phyloP scores from a whole-genome alignment of 2,329 filamentous ascomycete genomes.

The Drechslerella stenobrocha region DNA sequence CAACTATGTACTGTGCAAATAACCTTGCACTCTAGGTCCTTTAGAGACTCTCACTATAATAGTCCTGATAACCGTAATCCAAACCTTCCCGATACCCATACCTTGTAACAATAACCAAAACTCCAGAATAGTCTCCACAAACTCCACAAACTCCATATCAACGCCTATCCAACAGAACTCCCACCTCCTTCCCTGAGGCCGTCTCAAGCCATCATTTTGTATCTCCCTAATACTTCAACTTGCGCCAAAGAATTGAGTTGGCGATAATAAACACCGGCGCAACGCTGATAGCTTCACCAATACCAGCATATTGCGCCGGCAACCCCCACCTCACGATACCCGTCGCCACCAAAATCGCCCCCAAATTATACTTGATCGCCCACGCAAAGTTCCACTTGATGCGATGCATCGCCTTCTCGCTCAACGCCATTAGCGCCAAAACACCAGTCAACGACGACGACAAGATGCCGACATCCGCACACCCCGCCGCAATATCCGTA shows the following conservation, averaged over 20 bases:
- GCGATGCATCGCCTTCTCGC: slow-evolving; percentile 56
- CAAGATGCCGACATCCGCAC: slow-evolving; percentile 71
- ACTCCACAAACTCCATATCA: not conserved
- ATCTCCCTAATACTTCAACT: slow-evolving; percentile 24
- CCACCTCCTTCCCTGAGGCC: too few species aligned
- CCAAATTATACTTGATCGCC: slow-evolving; percentile 70
- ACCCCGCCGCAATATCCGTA: slow-evolving; percentile 68
- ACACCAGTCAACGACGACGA: slow-evolving; percentile 62
- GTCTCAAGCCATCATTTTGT: too few species aligned
- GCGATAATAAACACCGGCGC: slow-evolving; percentile 69
- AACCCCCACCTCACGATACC: slow-evolving; percentile 65
- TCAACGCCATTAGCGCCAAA: slow-evolving; percentile 63
- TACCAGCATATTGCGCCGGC: slow-evolving; percentile 66
- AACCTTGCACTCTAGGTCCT: too few species aligned
- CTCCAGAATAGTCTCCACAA: too few species aligned
- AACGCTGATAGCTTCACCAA: slow-evolving; percentile 75
- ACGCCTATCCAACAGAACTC: too few species aligned
- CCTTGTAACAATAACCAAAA: too few species aligned
- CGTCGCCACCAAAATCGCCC: slow-evolving; percentile 68
- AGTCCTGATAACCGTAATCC: too few species aligned
- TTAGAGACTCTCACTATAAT: too few species aligned
- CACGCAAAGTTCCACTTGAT: slow-evolving; percentile 71
- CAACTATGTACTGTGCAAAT: too few species aligned
- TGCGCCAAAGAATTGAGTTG: slow-evolving; percentile 36
- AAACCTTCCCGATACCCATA: too few species aligned